phyloP scores from a whole-genome alignment of 169 alveolate genomes.

The Amoebophrya sp. region DNA sequence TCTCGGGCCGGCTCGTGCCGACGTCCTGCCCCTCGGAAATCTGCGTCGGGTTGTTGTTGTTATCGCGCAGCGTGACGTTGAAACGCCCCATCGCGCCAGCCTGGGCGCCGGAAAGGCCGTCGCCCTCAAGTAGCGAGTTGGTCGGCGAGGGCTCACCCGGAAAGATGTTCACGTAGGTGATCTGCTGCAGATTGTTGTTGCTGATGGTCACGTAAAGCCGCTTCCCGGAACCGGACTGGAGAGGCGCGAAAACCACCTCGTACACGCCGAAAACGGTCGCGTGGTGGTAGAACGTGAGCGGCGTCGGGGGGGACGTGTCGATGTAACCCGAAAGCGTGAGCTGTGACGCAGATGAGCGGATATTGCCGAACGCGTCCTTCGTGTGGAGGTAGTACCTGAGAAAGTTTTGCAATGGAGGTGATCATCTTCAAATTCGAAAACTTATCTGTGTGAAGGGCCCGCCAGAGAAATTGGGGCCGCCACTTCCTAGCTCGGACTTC shows the following conservation, averaged over 20 bases:
- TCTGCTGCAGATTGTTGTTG: background rate
- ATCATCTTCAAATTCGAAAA: no score
- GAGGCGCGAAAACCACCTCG: background rate
- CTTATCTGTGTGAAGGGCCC: no score
- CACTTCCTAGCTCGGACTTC: no score
- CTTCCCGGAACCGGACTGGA: background rate
- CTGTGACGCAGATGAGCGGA: background rate
- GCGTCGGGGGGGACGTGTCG: background rate
- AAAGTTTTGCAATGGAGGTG: no score
- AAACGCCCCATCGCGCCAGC: constrained; percentile 8
- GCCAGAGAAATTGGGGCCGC: no score
- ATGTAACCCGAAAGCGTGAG: background rate
- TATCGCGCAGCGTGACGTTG: constrained; percentile 16
- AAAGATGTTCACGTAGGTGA: background rate
- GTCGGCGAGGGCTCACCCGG: background rate
- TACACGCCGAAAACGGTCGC: background rate
- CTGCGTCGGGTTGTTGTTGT: background rate
- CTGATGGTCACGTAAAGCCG: background rate
- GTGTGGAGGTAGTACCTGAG: background rate
- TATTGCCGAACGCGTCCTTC: background rate
- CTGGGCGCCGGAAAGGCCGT: background rate
- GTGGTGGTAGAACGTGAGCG: background rate
- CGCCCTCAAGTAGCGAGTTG: constrained; percentile 13
- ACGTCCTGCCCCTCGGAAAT: constrained; percentile 17
- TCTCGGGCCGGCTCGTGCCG: background rate